Evolutionary conservation across 2,329 filamentous ascomycete species (phyloP), one percentile per base, ranked within the genome.

Genomic region (Colletotrichum nymphaeae): DNA sequence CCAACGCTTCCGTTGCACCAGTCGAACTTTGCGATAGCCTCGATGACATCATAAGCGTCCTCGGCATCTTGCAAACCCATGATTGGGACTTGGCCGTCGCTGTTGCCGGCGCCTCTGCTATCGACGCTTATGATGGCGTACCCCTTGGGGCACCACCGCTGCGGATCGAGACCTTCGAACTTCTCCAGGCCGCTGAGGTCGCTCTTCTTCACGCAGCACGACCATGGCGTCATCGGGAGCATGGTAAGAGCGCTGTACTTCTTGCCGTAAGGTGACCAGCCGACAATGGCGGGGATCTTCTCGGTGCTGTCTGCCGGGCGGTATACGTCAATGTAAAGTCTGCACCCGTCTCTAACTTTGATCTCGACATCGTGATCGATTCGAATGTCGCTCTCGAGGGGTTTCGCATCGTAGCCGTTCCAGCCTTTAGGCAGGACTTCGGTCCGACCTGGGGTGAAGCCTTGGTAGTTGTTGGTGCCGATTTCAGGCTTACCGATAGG

Each of bases 241-340:
- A 85, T 84, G 19, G 81, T 77, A 5, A 86, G 75, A 2, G 81
- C 82, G 24, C 79, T 83, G 73, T 82, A 84, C 75, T 86, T 84
- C 76, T 88, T 88, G 32, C 86, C 86, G 72, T 85, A 88, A n/a
- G 80, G 82, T 5, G 81, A 83, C 85, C 85, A 88, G 64, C 80
- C 80, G 2, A 88, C 76, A 37, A 87, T 78, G 4, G 84, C 85
- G 2, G 86, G 86, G 0, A 87, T 77, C 67, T 81, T 83, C 69
- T 80, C 77, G 5, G 42, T 63, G 32, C 75, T 69, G n/a, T 80
- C 77, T 1, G 82, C 78, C 0, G 85, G 85, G 8, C 85, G 80
- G 76, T 86, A 87, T 49, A 88, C 80, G 67, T 88, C 86, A 5
- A 80, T 79, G 75, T 86, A 87, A 0, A 87, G 78, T 0, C 79